These are phyloP conservation scores for Bretziella fagacearum DNA, from an alignment of 2,329 filamentous ascomycete genomes.

Conservation along the genomic window DNA sequence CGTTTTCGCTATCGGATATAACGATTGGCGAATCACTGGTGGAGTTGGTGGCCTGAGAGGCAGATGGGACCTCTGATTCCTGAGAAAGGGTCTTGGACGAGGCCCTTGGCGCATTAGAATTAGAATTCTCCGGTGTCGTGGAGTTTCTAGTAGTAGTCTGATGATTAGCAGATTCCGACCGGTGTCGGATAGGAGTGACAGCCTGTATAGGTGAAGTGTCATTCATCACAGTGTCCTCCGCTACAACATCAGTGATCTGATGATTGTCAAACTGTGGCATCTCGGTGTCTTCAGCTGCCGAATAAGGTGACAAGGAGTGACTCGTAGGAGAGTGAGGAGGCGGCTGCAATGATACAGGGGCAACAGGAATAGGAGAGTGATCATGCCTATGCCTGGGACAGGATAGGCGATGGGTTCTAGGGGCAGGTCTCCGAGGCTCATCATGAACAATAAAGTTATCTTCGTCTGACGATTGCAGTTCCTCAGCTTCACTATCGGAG, in stretches of 20 bases:
- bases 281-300: too few species aligned
- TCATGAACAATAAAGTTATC: not conserved
- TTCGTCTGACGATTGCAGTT: conserved; percentile 21
- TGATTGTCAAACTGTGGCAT: too few species aligned
- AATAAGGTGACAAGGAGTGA: too few species aligned
- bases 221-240: not conserved
- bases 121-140: not conserved
- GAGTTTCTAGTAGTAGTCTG: not conserved
- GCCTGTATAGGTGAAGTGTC: too few species aligned
- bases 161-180: too few species aligned
- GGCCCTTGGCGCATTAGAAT: not conserved
- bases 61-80: too few species aligned
- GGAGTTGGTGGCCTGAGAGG: too few species aligned
- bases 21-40: not conserved
- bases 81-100: too few species aligned
- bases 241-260: not conserved
- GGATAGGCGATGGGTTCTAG: too few species aligned
- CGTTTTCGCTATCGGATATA: conserved; percentile 20
- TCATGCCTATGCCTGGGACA: too few species aligned
- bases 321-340: too few species aligned
- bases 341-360: not conserved
- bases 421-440: not conserved
- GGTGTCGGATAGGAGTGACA: too few species aligned
- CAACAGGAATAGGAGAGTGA: not conserved
- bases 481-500: conserved; percentile 29